Evolutionary conservation across 73 alveolate species (phyloP).

Genomic region (Paramecium octaurelia): DNA sequence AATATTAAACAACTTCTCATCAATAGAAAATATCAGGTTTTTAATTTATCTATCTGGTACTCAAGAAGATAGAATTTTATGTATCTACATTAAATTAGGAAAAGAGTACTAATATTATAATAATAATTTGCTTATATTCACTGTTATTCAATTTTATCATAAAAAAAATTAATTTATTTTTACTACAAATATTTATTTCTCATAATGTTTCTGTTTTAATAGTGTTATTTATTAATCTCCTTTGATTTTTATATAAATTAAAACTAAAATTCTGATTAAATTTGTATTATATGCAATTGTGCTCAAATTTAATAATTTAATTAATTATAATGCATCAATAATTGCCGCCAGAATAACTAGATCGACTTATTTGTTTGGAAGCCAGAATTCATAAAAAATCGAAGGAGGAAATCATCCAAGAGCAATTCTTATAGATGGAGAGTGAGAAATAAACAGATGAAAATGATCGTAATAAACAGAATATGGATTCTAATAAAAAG

Average conservation of each 20-base stretch:
- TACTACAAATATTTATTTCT: too few species aligned
- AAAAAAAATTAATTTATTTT: too few species aligned
- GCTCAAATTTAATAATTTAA: not conserved
- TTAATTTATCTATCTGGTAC: too few species aligned
- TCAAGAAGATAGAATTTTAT: too few species aligned
- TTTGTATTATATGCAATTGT: not conserved
- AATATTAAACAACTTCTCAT: too few species aligned
- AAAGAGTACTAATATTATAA: too few species aligned
- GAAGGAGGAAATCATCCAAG: not conserved
- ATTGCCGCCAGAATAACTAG: conserved; percentile 37
- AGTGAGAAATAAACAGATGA: not conserved
- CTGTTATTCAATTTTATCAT: too few species aligned
- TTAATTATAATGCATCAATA: conserved; percentile 13
- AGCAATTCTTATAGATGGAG: not conserved
- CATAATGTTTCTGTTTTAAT: too few species aligned
- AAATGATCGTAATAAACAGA: not conserved
- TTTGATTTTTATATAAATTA: not conserved
- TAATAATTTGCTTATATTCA: too few species aligned
- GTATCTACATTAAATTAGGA: too few species aligned
- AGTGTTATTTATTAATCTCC: not conserved
- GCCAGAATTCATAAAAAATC: conserved; percentile 23
- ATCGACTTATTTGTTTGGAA: not conserved
- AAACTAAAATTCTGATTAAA: not conserved
- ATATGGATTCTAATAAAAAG: conserved; percentile 1
- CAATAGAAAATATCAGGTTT: too few species aligned